Conservation (phyloP, 2,329 filamentous ascomycete genomes). For the Didymella segeticola region DNA sequence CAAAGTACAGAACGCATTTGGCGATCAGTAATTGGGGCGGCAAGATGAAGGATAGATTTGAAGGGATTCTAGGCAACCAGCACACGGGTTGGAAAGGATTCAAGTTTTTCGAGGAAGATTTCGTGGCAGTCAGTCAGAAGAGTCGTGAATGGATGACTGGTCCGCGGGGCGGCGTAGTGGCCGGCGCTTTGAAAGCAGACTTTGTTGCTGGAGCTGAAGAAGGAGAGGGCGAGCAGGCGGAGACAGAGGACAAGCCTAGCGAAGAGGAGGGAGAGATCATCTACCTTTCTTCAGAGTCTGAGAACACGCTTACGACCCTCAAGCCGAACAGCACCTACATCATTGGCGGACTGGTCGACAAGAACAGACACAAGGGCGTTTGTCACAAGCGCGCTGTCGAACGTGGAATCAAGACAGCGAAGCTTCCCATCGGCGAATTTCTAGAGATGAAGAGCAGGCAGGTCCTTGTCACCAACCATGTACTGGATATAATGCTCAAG, state of each 20-base stretch:
- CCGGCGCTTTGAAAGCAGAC: slow-evolving; percentile 60
- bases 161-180: slow-evolving; percentile 63
- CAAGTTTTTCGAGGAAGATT: slow-evolving; percentile 75
- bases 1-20: slow-evolving; percentile 72
- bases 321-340: slow-evolving; percentile 91
- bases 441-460: slow-evolving; percentile 87
- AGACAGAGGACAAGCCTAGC: slow-evolving; percentile 20
- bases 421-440: slow-evolving; percentile 92
- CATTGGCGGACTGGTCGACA: slow-evolving; percentile 92
- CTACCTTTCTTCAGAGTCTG: slow-evolving; percentile 92
- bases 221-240: slow-evolving; percentile 46
- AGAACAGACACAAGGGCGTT: slow-evolving; percentile 93
- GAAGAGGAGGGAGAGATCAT: slow-evolving; percentile 67
- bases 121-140: slow-evolving; percentile 69
- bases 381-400: slow-evolving; percentile 84
- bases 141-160: slow-evolving; percentile 73
- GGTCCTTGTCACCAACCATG: slow-evolving; percentile 92
- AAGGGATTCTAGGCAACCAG: slow-evolving; percentile 73
- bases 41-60: slow-evolving; percentile 76
- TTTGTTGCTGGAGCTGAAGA: slow-evolving; percentile 31
- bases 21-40: slow-evolving; percentile 81
- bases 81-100: slow-evolving; percentile 83
- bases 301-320: slow-evolving; percentile 79
- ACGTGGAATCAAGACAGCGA: slow-evolving; percentile 82
- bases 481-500: slow-evolving; percentile 92